Base-by-base conservation (phyloP, 306 rosid species). In the Sicyos baderoa region DNA sequence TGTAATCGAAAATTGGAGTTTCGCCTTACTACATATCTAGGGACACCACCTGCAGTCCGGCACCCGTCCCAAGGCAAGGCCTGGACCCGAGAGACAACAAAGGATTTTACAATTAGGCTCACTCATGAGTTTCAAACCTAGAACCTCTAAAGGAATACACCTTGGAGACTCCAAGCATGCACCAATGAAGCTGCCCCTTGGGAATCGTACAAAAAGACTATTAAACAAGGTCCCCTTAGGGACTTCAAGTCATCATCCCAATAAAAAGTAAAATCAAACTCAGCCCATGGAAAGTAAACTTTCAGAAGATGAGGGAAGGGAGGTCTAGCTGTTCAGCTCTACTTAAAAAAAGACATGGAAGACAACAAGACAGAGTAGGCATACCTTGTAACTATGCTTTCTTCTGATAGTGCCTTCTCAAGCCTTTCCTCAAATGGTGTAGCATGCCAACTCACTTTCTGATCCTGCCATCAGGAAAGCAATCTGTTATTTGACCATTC, bases 361-460 rank as follows among this genome's bases (percentile, higher is more conserved):
- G 54, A 65, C 35, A 14, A 13, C 54, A 66, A 21, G 18, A 47
- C 21, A 45, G 42, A 65, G 71, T 44, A 65, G 54, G 21, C 70
- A 11, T 48, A 49, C 72, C 86, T 80, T 67, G 91, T 47, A 65
- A 85, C 75, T 71, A 79, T 15, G 70, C 78, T 84, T 47, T 86
- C 96, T 78, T 88, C 99, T 15, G 84, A 84, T 68, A 94, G 65
- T 25, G 97, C 99, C 82, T 88, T 94, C 76, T 88, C 88, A 54
- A 90, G 56, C 78, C 97, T 84, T 78, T 86, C 90, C 82, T 88
- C 99, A 68, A 94, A 94, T 12, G 97, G 95, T 6, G 97, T 94
- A 0, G 97, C 97, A 47, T 94, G 99, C 99, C 99, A 94, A 74
- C 85, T 89, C 70, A 94, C 96, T 75, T 79, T 94, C 83, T 94